A percentile compares a stretch with the other conserved stretches of the same genome.
Evolutionary conservation across 768 basidiomycete species (phyloP).

Genomic region (Boletus speciosus): DNA sequence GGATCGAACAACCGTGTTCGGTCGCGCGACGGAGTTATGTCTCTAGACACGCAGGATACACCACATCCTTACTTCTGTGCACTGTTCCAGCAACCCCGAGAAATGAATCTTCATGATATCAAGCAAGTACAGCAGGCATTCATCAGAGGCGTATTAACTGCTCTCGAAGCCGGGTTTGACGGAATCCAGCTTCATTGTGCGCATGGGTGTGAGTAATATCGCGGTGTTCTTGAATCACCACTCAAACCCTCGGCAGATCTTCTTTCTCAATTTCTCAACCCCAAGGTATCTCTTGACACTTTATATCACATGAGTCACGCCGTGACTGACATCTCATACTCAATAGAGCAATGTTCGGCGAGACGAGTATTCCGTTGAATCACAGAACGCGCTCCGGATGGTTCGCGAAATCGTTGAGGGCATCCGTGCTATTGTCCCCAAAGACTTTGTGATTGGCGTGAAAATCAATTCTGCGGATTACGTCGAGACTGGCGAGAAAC

Average conservation of each 20-base stretch:
- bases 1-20: slow-evolving; percentile 27
- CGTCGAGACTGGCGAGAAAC: slow-evolving; percentile 31
- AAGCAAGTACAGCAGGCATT: slow-evolving; percentile 59
- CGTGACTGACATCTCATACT: not conserved
- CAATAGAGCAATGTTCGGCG: slow-evolving; percentile 48
- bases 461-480: slow-evolving; percentile 85
- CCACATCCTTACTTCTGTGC: slow-evolving; percentile 33
- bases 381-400: slow-evolving; percentile 49
- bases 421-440: slow-evolving; percentile 53
- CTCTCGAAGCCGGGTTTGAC: slow-evolving; percentile 71
- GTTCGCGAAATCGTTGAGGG: slow-evolving; percentile 50
- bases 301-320: slow-evolving; percentile 13
- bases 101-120: slow-evolving; percentile 61
- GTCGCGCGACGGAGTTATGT: slow-evolving; percentile 3
- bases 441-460: slow-evolving; percentile 67
- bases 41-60: slow-evolving; percentile 5
- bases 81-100: slow-evolving; percentile 60
- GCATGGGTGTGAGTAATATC: slow-evolving; percentile 69
- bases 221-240: not conserved
- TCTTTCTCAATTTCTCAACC: slow-evolving; percentile 73
- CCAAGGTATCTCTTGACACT: slow-evolving; percentile 45
- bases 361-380: slow-evolving; percentile 55
- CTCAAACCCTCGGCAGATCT: slow-evolving; percentile 48
- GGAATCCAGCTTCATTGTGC: slow-evolving; percentile 83
- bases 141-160: slow-evolving; percentile 61